A percentile compares a stretch with the other conserved stretches of the same genome.
phyloP scores from a whole-genome alignment of 805 yeast species.

The Metschnikowia corniflorae region DNA sequence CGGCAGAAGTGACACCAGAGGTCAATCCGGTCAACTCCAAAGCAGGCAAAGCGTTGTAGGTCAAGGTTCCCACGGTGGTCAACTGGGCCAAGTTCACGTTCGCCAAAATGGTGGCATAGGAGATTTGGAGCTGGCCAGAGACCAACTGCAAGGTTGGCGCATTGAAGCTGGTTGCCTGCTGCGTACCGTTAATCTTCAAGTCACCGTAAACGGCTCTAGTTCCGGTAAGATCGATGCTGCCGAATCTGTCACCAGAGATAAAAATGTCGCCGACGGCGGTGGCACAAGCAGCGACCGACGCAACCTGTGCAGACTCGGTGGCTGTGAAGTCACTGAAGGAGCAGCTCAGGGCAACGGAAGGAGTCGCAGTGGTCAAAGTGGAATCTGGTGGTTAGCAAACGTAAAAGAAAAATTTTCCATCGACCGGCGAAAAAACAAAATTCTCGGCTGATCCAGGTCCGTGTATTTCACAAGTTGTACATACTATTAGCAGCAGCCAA shows the following conservation, averaged over 20 bases:
- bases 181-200: conserved; percentile 62
- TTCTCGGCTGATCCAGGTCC: too few relatives aligned
- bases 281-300: conserved; percentile 65
- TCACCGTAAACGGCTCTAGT: conserved; percentile 77
- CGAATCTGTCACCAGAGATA: conserved; percentile 58
- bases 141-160: conserved; percentile 79
- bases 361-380: conserved; percentile 48
- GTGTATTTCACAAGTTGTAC: too few relatives aligned
- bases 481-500: conserved; percentile 38
- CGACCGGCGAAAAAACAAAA: neutral
- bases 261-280: conserved; percentile 77
- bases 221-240: conserved; percentile 65
- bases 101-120: conserved; percentile 61
- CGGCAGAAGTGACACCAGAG: conserved; percentile 68
- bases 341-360: conserved; percentile 62
- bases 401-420: neutral
- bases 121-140: conserved; percentile 63
- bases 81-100: conserved; percentile 73
- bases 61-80: conserved; percentile 75
- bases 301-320: conserved; percentile 76
- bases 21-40: conserved; percentile 65
- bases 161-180: conserved; percentile 56
- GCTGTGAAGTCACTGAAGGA: conserved; percentile 65
- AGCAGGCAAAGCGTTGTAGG: conserved; percentile 84
- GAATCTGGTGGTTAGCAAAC: conserved; percentile 31